Evolutionary conservation across 306 rosid species (phyloP), one percentile per base, ranked within the genome.

Genomic region (Pyrus pyrifolia): DNA sequence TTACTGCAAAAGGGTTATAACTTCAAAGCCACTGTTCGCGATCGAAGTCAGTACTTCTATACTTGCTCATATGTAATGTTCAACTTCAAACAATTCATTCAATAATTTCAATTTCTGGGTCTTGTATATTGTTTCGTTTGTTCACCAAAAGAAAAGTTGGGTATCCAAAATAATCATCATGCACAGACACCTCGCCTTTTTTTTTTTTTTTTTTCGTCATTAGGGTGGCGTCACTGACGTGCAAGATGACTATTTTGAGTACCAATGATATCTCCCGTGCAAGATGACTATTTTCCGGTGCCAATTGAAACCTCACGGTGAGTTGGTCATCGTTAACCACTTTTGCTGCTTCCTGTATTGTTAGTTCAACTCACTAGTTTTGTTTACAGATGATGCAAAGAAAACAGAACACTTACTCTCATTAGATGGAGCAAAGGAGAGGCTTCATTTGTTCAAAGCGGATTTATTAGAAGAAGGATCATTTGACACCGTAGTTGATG

Each of bases 381-480:
- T n/a, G 12, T 23, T 11, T 11, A n/a, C 77, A 88, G 90, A 79
- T 78, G 82, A 88, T 68, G 68, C 75, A 11, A 83, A 73, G 31
- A 84, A 84, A 76, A 79, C 79, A 4, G 77, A 81, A 0, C 90
- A 88, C 73, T 81, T 86, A 61, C 61, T 84, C 22, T 25, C 80
- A 23, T 85, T 88, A 8, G 86, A 84, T 42, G 87, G 88, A 22
- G 90, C 92, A 70, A 25, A 70, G 17, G 73, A 70, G 18, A 70
- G 73, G 61, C 73, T 70, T 19, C 73, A 49, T 27, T 44, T 84
- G 51, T 72, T 84, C 42, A 55, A 86, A 71, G 92, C 90, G 23
- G 76, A 88, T 76, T 77, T 88, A 1, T 0, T 88, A 0, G 84
- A 86, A 22, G 90, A 88, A 73, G 90, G 84, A 55, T 80, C 88